Evolutionary conservation across 2,329 filamentous ascomycete genomes (phyloP).

Genomic region (Phyllosticta citrichinensis): DNA sequence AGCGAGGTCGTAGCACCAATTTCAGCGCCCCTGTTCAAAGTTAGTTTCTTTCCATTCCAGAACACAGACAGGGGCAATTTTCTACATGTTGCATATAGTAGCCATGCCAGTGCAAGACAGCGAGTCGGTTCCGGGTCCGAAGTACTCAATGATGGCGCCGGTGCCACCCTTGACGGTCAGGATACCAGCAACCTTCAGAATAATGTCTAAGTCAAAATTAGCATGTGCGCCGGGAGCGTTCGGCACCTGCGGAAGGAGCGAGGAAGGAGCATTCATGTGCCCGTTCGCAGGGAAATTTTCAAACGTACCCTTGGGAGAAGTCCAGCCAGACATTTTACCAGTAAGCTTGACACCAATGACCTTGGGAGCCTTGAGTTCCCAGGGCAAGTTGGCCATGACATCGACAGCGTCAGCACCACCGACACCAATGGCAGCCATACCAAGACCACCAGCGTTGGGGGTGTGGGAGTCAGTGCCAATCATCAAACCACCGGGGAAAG

Average conservation of each 20-base stretch:
- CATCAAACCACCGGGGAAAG: constrained; percentile 94
- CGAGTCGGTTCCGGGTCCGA: constrained; percentile 60
- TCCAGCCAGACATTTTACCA: constrained; percentile 82
- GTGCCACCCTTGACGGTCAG: constrained; percentile 97
- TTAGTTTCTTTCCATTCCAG: constrained; percentile 27
- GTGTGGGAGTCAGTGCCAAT: constrained; percentile 98
- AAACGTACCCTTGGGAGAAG: constrained; percentile 71
- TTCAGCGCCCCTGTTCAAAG: constrained; percentile 39
- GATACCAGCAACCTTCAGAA: constrained; percentile 93
- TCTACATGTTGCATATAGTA: constrained; percentile 53
- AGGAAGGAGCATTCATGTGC: neutral
- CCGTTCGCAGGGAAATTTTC: neutral
- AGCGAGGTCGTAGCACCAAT: constrained; percentile 80
- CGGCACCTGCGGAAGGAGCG: neutral
- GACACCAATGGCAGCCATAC: constrained; percentile 90
- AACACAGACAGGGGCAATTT: constrained; percentile 3
- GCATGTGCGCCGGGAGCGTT: neutral
- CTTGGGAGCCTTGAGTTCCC: constrained; percentile 98
- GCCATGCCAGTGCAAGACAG: constrained; percentile 80
- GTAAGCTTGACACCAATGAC: constrained; percentile 94
- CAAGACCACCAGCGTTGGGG: constrained; percentile 91
- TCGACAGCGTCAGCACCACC: constrained; percentile 98
- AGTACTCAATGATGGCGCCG: constrained; percentile 77
- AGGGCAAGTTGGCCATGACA: constrained; percentile 93
- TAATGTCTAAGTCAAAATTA: constrained; percentile 58